Base-by-base conservation (phyloP, 768 basidiomycete species). In the Cytidiella melzeri region DNA sequence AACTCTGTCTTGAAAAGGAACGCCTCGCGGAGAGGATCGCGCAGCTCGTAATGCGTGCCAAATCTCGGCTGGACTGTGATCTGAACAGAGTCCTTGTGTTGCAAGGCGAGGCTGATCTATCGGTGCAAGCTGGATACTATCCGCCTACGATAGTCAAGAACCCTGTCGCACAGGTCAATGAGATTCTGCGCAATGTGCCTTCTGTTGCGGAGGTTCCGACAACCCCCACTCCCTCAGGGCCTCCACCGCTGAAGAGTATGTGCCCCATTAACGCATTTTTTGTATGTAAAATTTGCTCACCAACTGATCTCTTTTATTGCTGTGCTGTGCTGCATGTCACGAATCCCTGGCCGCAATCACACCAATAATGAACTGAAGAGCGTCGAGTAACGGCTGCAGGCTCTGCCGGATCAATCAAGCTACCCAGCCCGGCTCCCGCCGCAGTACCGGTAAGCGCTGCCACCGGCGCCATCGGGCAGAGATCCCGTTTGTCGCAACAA, bases 31-130 rank as follows among this genome's bases (percentile, higher is more conserved):
- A 72, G 46, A 68, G 75, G 45, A 63, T 77, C 28, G 69, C 74
- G 2, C 65, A 66, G 24, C 57, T 76, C n/a, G 63, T 77, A 21
- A 64, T 67, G 37, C 66, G 75, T 41, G 75, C 76, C 26, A 67
- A 70, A 41, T 71, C 73, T 15, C 65, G 74, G 13, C 60, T 79
- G 40, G 76, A 79, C 34, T 59, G 71, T 47, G 76, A 79, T 53
- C 62, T 79, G 2, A 62, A 61, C 15, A 64, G 64, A 24, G 74
- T 75, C 20, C 65, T 75, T 24, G 61, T 68, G 30, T 54, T 75
- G 36, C 74, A 74, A 55, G 74, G 74, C 18, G 74, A 76, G 43
- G 56, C 57, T 0, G 71, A 69, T 39, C 66, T 68, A 15, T 66
- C 64, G 18, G 28, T 61, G 60, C 52, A 51, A 11, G 60, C 62